Percentiles rank a stretch among this genome's conserved stretches.
Evolutionary conservation across 2,329 filamentous ascomycete species (phyloP).

Genomic region (Paraphoma chrysanthemicola): DNA sequence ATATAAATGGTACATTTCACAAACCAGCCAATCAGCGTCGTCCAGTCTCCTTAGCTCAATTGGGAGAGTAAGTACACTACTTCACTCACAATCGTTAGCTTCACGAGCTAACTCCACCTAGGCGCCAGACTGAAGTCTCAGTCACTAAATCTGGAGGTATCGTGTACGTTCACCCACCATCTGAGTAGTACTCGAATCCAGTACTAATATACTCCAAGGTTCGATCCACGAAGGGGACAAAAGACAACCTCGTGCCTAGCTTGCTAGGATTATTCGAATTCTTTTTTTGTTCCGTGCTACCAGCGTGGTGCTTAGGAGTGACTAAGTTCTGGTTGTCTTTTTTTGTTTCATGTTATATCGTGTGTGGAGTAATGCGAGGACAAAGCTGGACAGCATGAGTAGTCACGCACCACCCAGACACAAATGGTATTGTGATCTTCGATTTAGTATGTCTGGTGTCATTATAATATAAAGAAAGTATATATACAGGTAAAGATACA

Average conservation of each 20-base stretch:
- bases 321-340: background rate
- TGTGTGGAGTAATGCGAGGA: no score
- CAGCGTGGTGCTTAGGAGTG: background rate
- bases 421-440: no score
- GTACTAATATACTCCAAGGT: slow-evolving; percentile 1
- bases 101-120: no score
- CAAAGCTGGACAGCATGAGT: no score
- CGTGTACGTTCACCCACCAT: slow-evolving; percentile 1
- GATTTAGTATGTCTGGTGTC: no score
- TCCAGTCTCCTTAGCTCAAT: slow-evolving; percentile 38
- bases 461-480: no score
- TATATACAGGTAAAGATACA: no score
- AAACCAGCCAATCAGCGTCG: slow-evolving; percentile 13
- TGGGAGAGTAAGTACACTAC: slow-evolving; percentile 21
- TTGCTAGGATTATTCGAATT: slow-evolving; percentile 14
- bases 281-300: slow-evolving; percentile 6
- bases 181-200: background rate
- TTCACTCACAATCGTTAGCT: no score
- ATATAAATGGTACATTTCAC: background rate
- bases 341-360: background rate
- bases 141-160: slow-evolving; percentile 41
- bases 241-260: slow-evolving; percentile 12
- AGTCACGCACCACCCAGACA: no score
- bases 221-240: slow-evolving; percentile 30
- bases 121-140: slow-evolving; percentile 39